Conservation (phyloP, 2,329 filamentous ascomycete genomes). For the Cordyceps cicadae region DNA sequence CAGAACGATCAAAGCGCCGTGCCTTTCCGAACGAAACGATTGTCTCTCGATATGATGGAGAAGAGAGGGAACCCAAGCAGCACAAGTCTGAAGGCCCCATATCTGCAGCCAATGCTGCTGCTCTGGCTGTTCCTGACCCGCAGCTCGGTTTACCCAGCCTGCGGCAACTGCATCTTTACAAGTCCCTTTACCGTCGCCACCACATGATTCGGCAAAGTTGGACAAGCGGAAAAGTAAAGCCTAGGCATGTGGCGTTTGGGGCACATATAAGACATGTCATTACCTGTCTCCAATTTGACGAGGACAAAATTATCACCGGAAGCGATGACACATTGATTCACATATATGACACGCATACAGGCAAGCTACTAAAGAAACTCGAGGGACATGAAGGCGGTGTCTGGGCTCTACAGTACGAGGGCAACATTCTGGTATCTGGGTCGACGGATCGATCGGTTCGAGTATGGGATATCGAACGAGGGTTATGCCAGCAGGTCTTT, state of each 20-base stretch:
- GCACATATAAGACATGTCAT: constrained; percentile 95
- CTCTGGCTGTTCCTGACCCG: constrained; percentile 71
- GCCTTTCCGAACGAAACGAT: constrained; percentile 40
- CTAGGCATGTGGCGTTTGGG: constrained; percentile 89
- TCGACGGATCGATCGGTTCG: constrained; percentile 95
- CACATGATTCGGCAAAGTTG: constrained; percentile 84
- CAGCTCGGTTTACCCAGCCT: constrained; percentile 70
- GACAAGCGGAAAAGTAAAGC: constrained; percentile 79
- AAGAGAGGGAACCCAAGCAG: constrained; percentile 32
- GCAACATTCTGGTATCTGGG: constrained; percentile 88
- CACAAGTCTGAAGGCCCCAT: constrained; percentile 72
- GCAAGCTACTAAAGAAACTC: constrained; percentile 71
- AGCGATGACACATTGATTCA: constrained; percentile 98
- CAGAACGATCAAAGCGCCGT: constrained; percentile 47
- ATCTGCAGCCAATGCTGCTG: constrained; percentile 79
- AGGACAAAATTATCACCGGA: constrained; percentile 94
- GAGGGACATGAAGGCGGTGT: constrained; percentile 95
- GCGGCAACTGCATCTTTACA: constrained; percentile 83
- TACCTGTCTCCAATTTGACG: constrained; percentile 94
- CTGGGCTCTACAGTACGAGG: constrained; percentile 94
- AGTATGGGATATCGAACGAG: constrained; percentile 97
- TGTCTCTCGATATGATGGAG: constrained; percentile 33
- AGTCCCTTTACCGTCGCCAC: constrained; percentile 89
- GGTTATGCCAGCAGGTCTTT: constrained; percentile 88
- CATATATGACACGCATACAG: constrained; percentile 95